Percentiles rank a stretch among this genome's conserved stretches.
phyloP scores from a whole-genome alignment of 139 green algal genomes.

The Picochlorum sp. region DNA sequence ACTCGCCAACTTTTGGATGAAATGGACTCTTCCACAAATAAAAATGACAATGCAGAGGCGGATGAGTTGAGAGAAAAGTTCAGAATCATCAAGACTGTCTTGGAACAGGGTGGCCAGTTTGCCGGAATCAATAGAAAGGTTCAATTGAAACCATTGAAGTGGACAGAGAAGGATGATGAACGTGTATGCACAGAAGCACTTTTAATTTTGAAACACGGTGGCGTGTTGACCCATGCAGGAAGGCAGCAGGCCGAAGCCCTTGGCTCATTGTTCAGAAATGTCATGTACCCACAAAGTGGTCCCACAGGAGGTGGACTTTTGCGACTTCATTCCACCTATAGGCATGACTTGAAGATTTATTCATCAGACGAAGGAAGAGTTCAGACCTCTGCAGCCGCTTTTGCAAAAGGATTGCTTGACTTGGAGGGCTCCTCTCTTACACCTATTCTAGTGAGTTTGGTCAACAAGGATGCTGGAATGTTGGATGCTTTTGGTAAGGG shows the following conservation, averaged over 20 bases:
- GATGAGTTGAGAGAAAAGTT: conserved; percentile 81
- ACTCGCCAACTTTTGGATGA: conserved; percentile 59
- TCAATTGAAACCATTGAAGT: conserved; percentile 85
- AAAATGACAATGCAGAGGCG: conserved; percentile 10
- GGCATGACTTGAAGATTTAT: conserved; percentile 99
- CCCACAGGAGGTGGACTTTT: conserved; percentile 76
- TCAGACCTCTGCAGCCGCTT: conserved; percentile 77
- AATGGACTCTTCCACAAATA: conserved; percentile 22
- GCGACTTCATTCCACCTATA: conserved; percentile 95
- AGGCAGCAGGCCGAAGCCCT: conserved; percentile 81
- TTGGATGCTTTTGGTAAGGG: conserved; percentile 86
- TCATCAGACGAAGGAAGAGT: conserved; percentile 80
- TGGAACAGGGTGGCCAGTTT: conserved; percentile 75
- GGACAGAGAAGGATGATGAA: conserved; percentile 14
- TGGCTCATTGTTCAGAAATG: conserved; percentile 80
- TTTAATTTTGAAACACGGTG: conserved; percentile 82
- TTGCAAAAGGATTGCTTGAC: conserved; percentile 90
- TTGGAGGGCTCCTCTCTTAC: conserved; percentile 83
- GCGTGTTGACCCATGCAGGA: conserved; percentile 80
- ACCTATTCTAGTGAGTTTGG: conserved; percentile 80
- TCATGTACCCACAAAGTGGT: conserved; percentile 86
- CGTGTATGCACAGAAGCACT: conserved; percentile 38
- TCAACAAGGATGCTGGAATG: conserved; percentile 91
- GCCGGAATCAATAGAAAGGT: conserved; percentile 97
- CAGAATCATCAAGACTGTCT: conserved; percentile 74